Conservation (phyloP, 164 flowering plant genomes). For the Annona squamosa region DNA sequence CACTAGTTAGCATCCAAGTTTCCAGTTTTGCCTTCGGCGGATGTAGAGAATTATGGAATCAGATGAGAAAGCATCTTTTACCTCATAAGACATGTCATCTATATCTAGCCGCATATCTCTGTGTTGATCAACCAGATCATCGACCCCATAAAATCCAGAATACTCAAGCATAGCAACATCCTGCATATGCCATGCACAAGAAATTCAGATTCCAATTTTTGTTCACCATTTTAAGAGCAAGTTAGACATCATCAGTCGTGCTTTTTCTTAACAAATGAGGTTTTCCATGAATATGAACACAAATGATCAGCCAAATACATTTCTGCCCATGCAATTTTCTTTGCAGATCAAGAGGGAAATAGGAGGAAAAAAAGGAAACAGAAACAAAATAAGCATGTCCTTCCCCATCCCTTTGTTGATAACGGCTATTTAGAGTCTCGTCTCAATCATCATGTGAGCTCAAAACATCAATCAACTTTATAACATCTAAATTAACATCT, state of each 20-base stretch:
- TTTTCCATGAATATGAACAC: too few species aligned
- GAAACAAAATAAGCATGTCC: not conserved
- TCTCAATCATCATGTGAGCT: not conserved
- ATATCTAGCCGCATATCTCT: constrained; percentile 89
- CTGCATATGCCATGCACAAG: constrained; percentile 24
- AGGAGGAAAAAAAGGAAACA: too few species aligned
- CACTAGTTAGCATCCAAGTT: not conserved
- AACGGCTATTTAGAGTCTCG: not conserved
- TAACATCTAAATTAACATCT: not conserved
- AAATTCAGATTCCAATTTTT: not conserved
- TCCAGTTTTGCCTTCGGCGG: not conserved
- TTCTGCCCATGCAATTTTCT: not conserved
- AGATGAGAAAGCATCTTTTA: constrained; percentile 9
- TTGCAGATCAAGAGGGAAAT: too few species aligned
- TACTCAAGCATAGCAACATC: constrained; percentile 63
- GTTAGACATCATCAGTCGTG: not conserved
- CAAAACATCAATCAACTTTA: not conserved
- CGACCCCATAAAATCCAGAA: constrained; percentile 44
- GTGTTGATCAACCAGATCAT: constrained; percentile 47
- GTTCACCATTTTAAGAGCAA: not conserved
- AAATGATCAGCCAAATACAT: not conserved
- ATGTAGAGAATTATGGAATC: not conserved
- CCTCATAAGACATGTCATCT: constrained; percentile 98
- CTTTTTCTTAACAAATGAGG: not conserved
- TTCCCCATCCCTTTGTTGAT: not conserved